Evolutionary conservation across 495 filamentous ascomycete genomes (phyloP).

Genomic region (Aspergillus nanangensis): DNA sequence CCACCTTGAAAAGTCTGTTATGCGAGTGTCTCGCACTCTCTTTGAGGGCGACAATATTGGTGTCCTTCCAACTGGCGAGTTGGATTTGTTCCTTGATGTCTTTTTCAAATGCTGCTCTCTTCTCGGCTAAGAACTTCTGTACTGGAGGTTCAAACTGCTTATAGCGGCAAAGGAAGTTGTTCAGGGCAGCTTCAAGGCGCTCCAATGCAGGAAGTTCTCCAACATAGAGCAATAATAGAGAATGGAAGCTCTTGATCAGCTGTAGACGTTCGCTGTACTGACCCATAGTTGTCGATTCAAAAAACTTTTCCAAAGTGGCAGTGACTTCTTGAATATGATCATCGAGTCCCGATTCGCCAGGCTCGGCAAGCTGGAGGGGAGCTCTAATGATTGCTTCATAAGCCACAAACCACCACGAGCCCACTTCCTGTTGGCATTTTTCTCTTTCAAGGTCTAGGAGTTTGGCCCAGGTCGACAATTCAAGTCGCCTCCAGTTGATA

Average conservation of each 20-base stretch:
- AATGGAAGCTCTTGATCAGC: conserved; percentile 67
- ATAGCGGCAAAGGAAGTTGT: conserved; percentile 75
- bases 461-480: conserved; percentile 85
- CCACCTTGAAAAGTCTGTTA: conserved; percentile 83
- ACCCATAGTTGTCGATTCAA: conserved; percentile 67
- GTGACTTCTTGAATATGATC: conserved; percentile 64
- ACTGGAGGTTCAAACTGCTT: conserved; percentile 61
- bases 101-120: conserved; percentile 68
- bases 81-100: conserved; percentile 83
- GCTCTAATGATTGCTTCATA: conserved; percentile 82
- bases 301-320: conserved; percentile 67
- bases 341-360: conserved; percentile 49
- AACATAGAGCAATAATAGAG: conserved; percentile 42
- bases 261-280: conserved; percentile 71
- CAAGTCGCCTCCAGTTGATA: conserved; percentile 82
- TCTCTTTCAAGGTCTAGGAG: conserved; percentile 82
- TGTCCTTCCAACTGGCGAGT: conserved; percentile 93
- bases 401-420: conserved; percentile 94
- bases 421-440: conserved; percentile 68
- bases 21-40: conserved; percentile 90
- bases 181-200: conserved; percentile 52
- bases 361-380: conserved; percentile 57
- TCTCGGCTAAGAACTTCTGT: conserved; percentile 55
- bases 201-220: conserved; percentile 50
- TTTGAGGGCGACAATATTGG: conserved; percentile 79